Conservation (phyloP, 2,329 filamentous ascomycete species). For the Pseudogymnoascus sp. region DNA sequence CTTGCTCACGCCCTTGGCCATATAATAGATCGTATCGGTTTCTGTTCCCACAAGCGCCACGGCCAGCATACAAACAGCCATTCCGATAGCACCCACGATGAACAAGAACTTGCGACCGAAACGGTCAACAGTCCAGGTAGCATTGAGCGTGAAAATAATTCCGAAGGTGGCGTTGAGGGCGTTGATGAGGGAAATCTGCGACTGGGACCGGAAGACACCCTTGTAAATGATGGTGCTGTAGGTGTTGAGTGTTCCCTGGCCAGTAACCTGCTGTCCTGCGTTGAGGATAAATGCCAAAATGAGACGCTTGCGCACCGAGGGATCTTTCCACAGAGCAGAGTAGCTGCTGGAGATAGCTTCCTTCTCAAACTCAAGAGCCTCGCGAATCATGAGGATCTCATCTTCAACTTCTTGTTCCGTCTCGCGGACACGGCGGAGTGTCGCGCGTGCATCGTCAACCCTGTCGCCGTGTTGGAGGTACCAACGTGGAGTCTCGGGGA, state of each 20-base stretch:
- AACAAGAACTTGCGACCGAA: constrained; percentile 64
- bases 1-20: neutral
- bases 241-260: constrained; percentile 64
- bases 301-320: constrained; percentile 58
- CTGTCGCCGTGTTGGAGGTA: constrained; percentile 53
- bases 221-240: constrained; percentile 70
- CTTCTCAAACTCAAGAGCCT: constrained; percentile 64
- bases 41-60: constrained; percentile 49
- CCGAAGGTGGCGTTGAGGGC: constrained; percentile 65
- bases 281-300: constrained; percentile 59
- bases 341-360: constrained; percentile 58
- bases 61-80: constrained; percentile 63
- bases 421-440: constrained; percentile 53
- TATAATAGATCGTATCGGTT: constrained; percentile 30
- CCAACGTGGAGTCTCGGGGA: constrained; percentile 63
- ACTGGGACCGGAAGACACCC: constrained; percentile 52
- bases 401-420: constrained; percentile 59
- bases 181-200: constrained; percentile 64
- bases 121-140: constrained; percentile 64
- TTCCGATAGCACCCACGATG: constrained; percentile 59
- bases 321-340: constrained; percentile 60
- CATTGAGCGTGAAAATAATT: constrained; percentile 65
- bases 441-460: constrained; percentile 49
- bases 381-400: constrained; percentile 56
- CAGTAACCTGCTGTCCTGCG: constrained; percentile 63